Base-by-base conservation (phyloP, 805 yeast genomes). In the Suhomyces sp. region DNA sequence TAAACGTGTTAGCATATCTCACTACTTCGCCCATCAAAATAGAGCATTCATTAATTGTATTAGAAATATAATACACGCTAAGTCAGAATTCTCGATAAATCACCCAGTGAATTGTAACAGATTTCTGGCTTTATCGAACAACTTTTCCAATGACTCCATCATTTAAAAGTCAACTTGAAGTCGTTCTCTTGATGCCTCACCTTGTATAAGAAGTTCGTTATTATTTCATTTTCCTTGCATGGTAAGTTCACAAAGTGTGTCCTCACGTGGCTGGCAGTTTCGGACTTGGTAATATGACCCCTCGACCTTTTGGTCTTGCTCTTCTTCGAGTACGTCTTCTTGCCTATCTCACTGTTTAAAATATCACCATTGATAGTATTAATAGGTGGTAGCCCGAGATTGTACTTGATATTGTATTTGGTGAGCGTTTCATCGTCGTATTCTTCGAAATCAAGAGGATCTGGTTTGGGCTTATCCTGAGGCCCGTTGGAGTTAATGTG, bases 161-260 rank as follows among this genome's bases (percentile, higher is more conserved):
- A 57, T 39, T 66, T 68, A 46, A 74, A 68, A 17, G 54, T 47
- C 31, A 62, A 52, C 48, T 66, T 67, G 44, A 68, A 68, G 31
- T 65, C 70, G 40, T 60, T 63, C 30, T 67, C 71, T 49, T 85
- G 86, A 52, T 87, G 82, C 51, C 79, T 79, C 35, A 87, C 88
- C 50, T 85, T 81, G 63, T 91, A 93, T 36, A 93, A 69, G 55
- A 91, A 93, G 50, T 85, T 88, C 23, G 96, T 87, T 25, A 91
- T 79, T 20, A 84, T 79, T 49, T 91, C 98, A 39, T 82, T 79
- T 53, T 91, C 98, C 48, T 85, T 79, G 3, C 79, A 78, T 9
- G 75, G 71, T 17, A 66, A 41, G 33, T 56, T 66, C 44, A 71
- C 49, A 48, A 90, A 87, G 58, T 91, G 97, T 36, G 72, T 74